Conservation (phyloP, 495 filamentous ascomycete genomes). For the Cairneyella variabilis region DNA sequence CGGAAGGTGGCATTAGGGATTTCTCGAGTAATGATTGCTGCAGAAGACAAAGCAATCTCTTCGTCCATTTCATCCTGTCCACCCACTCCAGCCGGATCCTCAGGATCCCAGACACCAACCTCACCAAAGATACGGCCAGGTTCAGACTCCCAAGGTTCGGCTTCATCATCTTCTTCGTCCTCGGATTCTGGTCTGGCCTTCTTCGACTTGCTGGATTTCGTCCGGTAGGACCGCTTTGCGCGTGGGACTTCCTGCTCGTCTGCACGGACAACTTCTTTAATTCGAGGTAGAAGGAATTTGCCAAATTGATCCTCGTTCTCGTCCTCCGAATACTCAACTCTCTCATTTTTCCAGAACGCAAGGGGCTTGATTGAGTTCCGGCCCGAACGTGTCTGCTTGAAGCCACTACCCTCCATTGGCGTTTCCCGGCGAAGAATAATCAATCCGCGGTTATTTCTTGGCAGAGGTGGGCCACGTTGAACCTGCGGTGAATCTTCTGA, state of each 20-base stretch:
- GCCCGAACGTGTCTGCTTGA: slow-evolving; percentile 47
- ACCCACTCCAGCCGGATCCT: slow-evolving; percentile 35
- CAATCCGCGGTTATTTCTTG: slow-evolving; percentile 55
- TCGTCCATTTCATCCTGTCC: slow-evolving; percentile 49
- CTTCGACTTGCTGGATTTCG: slow-evolving; percentile 9
- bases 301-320: slow-evolving; percentile 43
- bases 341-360: slow-evolving; percentile 85
- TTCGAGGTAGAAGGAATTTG: slow-evolving; percentile 56
- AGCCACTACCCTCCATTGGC: slow-evolving; percentile 45
- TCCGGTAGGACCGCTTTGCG: slow-evolving; percentile 16
- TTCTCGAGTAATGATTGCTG: slow-evolving; percentile 69
- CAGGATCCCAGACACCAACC: slow-evolving; percentile 41
- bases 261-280: slow-evolving; percentile 72
- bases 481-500: slow-evolving; percentile 28
- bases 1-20: slow-evolving; percentile 73
- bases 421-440: slow-evolving; percentile 69
- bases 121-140: slow-evolving; percentile 43
- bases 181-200: slow-evolving; percentile 13
- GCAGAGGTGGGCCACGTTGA: slow-evolving; percentile 47
- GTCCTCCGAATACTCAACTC: slow-evolving; percentile 60
- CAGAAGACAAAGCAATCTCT: slow-evolving; percentile 70
- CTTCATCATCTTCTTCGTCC: slow-evolving; percentile 43
- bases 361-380: slow-evolving; percentile 65
- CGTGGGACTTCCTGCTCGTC: slow-evolving; percentile 50
- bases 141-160: slow-evolving; percentile 47